These are phyloP conservation scores for Xylaria telfairii DNA, from an alignment of 495 filamentous ascomycete genomes.

Conservation along the genomic window DNA sequence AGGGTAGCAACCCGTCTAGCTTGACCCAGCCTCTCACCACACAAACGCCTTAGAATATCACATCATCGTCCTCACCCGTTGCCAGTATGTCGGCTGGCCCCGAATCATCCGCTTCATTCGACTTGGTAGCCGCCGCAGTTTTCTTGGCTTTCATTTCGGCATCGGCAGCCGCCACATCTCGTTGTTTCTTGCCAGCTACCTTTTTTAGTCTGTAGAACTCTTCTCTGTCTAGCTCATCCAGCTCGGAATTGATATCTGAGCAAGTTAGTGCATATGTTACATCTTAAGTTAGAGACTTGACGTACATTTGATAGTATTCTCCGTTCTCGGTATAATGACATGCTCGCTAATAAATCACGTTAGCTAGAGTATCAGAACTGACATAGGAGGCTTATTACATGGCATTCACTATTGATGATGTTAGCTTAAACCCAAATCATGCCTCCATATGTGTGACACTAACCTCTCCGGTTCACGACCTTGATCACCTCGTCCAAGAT, in stretches of 20 bases:
- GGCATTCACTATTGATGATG: slow-evolving; percentile 73
- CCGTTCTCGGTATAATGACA: slow-evolving; percentile 96
- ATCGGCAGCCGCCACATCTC: slow-evolving; percentile 76
- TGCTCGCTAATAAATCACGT: slow-evolving; percentile 67
- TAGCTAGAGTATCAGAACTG: slow-evolving; percentile 26
- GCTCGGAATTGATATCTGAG: slow-evolving; percentile 94
- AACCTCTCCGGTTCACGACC: slow-evolving; percentile 94
- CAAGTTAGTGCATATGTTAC: background rate
- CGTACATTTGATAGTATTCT: slow-evolving; percentile 97
- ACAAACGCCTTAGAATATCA: slow-evolving; percentile 75
- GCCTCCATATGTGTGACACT: slow-evolving; percentile 29
- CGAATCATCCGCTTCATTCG: slow-evolving; percentile 48
- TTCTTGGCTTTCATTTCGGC: slow-evolving; percentile 71
- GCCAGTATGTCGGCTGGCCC: slow-evolving; percentile 73
- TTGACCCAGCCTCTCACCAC: background rate
- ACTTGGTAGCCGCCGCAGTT: slow-evolving; percentile 29
- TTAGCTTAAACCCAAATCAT: slow-evolving; percentile 42
- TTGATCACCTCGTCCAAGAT: slow-evolving; percentile 99
- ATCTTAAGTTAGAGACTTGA: slow-evolving; percentile 15
- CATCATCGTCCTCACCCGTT: slow-evolving; percentile 87
- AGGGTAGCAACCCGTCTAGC: background rate
- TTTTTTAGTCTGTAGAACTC: slow-evolving; percentile 99
- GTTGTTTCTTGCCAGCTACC: slow-evolving; percentile 93
- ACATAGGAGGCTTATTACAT: slow-evolving; percentile 66
- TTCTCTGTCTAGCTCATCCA: slow-evolving; percentile 97